These are phyloP conservation scores for Cupressus sempervirens DNA, from an alignment of 75 land plant genomes.

Conservation along the genomic window DNA sequence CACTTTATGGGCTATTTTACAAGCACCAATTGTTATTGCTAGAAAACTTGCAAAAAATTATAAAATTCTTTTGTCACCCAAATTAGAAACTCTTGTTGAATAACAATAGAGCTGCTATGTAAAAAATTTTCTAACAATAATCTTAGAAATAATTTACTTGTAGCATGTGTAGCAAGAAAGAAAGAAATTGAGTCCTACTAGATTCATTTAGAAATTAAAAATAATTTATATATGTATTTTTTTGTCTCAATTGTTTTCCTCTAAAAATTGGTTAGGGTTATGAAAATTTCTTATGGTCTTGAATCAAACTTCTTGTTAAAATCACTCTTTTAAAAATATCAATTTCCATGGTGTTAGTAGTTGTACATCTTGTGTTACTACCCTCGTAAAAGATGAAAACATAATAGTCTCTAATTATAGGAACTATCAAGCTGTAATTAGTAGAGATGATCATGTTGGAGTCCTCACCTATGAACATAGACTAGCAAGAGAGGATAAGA, in stretches of 20 bases:
- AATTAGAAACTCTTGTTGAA: background rate
- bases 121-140: background rate
- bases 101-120: background rate
- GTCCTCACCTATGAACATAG: slow-evolving; percentile 72
- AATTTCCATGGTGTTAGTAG: slow-evolving; percentile 26
- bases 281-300: background rate
- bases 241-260: no score
- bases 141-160: slow-evolving; percentile 39
- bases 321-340: background rate
- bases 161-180: slow-evolving; percentile 56
- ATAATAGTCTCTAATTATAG: slow-evolving; percentile 78
- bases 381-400: slow-evolving; percentile 45
- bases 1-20: slow-evolving; percentile 56
- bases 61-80: background rate
- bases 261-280: background rate
- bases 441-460: slow-evolving; percentile 60
- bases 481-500: slow-evolving; percentile 63
- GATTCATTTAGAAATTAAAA: no score
- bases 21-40: slow-evolving; percentile 69
- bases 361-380: slow-evolving; percentile 78
- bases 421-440: slow-evolving; percentile 74
- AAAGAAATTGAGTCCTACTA: no score
- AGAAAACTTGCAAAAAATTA: slow-evolving; percentile 45
- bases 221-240: no score
- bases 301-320: background rate